Base-by-base conservation (phyloP, 768 basidiomycete genomes). In the Serendipita indica region DNA sequence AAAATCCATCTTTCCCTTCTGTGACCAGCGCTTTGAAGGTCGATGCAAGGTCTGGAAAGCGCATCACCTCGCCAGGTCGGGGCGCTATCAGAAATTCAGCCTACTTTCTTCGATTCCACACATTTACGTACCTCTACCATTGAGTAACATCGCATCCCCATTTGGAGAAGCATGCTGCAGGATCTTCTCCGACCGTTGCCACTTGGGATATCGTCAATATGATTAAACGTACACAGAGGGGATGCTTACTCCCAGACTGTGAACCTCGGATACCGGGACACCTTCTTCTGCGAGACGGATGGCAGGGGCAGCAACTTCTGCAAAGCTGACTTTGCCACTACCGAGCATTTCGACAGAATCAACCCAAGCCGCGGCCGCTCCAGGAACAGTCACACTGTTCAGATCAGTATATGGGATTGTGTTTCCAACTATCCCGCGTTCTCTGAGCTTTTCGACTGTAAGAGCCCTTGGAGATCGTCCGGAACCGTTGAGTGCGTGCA, bases 291-390 rank as follows among this genome's bases (percentile, higher is more conserved):
- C 96, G 58, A 98, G 72, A 37, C 84, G 75, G 60, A 96, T 96
- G 1, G 93, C 96, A 58, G 96, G 96, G 25, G 72, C 84, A 25
- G 98, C 75, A 30, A 92, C 75, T 14, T 97, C 88, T 2, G 77
- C 78, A 45, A 84, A 63, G 1, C 71, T 73, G 2, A 86, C 59
- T 60, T 79, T 81, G 7, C 89, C 85, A 62, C 82, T 88, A 16
- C 94, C 94, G 58, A 96, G 81, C 35, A 74, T 72, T 61, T 87
- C 79, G 33, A 97, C 75, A 0, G 91, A 87, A 69, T 97, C 96
- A 16, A 88, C 74, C 93, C 94, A 98, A 14, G 91, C 91, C 33
- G 91, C 88, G 2, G 93, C 89, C n/a, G 88, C 86, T 56, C 94
- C 92, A 64, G 88, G 88, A 12, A 90, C 88, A 2, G 88, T 89